Evolutionary conservation across 202 grass and related monocot species (phyloP).

Genomic region (Carex sylvatica): DNA sequence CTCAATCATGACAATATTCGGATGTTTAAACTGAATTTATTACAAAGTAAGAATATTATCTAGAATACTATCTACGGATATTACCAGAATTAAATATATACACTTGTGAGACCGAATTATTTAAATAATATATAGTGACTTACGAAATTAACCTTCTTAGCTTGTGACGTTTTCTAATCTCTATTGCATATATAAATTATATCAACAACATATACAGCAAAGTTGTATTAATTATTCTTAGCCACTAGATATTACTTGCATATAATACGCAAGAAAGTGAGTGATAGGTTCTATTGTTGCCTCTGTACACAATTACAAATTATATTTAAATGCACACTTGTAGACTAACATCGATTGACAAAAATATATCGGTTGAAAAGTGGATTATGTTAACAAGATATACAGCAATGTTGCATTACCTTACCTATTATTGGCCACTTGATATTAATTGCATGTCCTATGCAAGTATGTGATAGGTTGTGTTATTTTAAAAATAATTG

Average conservation of each 20-base stretch:
- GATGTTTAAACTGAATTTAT: too few species aligned
- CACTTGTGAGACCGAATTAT: neutral
- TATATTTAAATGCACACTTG: neutral
- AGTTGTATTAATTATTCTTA: neutral
- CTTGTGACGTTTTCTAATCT: neutral
- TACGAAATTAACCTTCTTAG: neutral
- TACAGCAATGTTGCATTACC: neutral
- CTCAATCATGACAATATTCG: too few species aligned
- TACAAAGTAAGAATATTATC: too few species aligned
- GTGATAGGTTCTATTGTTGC: neutral
- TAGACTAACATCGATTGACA: neutral
- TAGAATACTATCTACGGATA: too few species aligned
- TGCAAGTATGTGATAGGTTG: neutral
- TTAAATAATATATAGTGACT: neutral
- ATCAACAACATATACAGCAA: neutral
- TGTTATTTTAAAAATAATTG: too few species aligned
- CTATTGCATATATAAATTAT: neutral
- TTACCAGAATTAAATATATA: neutral
- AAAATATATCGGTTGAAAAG: neutral
- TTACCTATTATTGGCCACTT: neutral
- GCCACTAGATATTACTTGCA: neutral
- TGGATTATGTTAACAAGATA: neutral
- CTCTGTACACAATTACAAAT: neutral
- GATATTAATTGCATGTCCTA: neutral
- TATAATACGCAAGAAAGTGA: neutral